These are phyloP conservation scores for Neurospora sp. DNA, from an alignment of 495 filamentous ascomycete genomes.

Conservation along the genomic window DNA sequence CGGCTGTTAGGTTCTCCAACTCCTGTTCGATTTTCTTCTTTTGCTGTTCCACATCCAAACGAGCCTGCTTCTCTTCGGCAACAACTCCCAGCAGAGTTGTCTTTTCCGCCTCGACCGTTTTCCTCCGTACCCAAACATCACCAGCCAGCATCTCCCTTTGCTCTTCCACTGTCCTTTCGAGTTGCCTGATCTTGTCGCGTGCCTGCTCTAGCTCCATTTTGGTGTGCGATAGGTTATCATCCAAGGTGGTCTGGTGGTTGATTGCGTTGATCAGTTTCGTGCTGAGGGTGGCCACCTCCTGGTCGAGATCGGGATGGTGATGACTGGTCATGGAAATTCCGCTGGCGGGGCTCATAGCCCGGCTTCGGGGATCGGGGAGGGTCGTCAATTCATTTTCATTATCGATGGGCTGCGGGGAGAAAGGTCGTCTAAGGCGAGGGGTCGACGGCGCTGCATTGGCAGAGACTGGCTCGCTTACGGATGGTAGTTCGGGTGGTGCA, in stretches of 20 bases:
- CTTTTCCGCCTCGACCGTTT: constrained; percentile 34
- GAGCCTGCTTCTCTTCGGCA: constrained; percentile 59
- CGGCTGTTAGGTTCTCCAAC: constrained; percentile 78
- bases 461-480: neutral
- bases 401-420: constrained; percentile 23
- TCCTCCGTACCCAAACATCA: constrained; percentile 56
- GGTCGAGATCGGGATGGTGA: constrained; percentile 66
- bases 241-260: constrained; percentile 88
- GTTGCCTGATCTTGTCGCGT: constrained; percentile 51
- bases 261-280: constrained; percentile 95
- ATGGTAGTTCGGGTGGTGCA: neutral
- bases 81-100: constrained; percentile 24
- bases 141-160: constrained; percentile 54
- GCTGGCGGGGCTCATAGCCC: constrained; percentile 27
- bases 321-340: constrained; percentile 13
- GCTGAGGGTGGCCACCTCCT: constrained; percentile 83
- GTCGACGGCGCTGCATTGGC: constrained; percentile 10
- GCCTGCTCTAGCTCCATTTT: constrained; percentile 76
- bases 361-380: constrained; percentile 38
- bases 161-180: constrained; percentile 47
- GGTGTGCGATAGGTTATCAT: constrained; percentile 75
- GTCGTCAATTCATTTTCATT: constrained; percentile 39
- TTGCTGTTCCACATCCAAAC: constrained; percentile 59
- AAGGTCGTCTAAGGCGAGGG: constrained; percentile 21
- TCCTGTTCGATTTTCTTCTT: constrained; percentile 64